phyloP scores from a whole-genome alignment of 1,284 basidiomycete genomes.

The Rhizoctonia solani region DNA sequence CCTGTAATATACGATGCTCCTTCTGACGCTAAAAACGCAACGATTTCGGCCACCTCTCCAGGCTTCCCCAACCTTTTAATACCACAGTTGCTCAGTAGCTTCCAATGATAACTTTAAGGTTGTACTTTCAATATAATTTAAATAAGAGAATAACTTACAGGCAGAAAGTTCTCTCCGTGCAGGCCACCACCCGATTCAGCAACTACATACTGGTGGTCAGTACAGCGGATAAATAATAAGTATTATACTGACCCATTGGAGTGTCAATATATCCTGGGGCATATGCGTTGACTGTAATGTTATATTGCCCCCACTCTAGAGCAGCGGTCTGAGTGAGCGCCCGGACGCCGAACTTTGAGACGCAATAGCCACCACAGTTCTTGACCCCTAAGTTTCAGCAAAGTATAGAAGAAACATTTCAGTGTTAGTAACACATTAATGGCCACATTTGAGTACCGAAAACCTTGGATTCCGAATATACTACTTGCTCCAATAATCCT shows the following conservation, averaged over 20 bases:
- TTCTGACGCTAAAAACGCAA: slow-evolving; percentile 40
- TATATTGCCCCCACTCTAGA: slow-evolving; percentile 40
- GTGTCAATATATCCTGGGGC: slow-evolving; percentile 38
- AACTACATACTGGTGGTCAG: neutral
- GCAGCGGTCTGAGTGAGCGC: slow-evolving; percentile 43
- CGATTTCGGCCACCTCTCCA: slow-evolving; percentile 22
- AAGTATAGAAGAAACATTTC: no score
- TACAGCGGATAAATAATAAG: neutral
- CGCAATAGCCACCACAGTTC: slow-evolving; percentile 34
- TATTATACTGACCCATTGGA: slow-evolving; percentile 12
- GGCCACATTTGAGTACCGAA: no score
- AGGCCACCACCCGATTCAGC: neutral
- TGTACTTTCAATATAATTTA: neutral
- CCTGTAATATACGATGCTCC: slow-evolving; percentile 41
- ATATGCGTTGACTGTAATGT: slow-evolving; percentile 37
- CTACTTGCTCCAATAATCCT: slow-evolving; percentile 46
- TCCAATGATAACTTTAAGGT: neutral
- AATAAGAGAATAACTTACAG: neutral
- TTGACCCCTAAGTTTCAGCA: neutral
- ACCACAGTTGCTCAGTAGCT: neutral
- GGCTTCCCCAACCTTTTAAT: slow-evolving; percentile 38
- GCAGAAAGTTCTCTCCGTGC: neutral
- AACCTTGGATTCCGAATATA: neutral
- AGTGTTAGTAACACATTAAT: no score
- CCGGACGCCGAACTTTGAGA: slow-evolving; percentile 45